Evolutionary conservation across 352 stramenopile genomes (phyloP).

Genomic region (Phytopythium cucurbitacearum): DNA sequence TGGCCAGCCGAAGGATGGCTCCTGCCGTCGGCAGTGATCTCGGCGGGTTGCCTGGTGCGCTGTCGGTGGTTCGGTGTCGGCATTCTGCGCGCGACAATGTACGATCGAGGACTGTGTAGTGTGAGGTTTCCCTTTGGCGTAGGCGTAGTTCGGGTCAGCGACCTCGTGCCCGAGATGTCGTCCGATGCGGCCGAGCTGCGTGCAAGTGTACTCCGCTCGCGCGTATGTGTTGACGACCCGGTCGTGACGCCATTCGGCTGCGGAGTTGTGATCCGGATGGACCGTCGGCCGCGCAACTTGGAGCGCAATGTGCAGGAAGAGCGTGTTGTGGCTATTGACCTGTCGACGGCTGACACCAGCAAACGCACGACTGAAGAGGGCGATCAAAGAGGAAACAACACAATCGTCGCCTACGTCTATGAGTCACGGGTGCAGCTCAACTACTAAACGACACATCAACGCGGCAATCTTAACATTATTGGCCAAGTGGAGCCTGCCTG

Average conservation of each 20-base stretch:
- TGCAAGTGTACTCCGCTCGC: conserved; percentile 13
- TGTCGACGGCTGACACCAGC: neutral
- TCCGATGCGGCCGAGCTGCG: conserved; percentile 25
- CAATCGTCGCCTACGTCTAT: neutral
- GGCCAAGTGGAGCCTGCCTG: too few species aligned
- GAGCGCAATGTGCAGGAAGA: neutral
- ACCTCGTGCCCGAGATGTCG: conserved; percentile 34
- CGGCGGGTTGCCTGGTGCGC: conserved; percentile 38
- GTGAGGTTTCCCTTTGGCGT: conserved; percentile 68
- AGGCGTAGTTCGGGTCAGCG: conserved; percentile 48
- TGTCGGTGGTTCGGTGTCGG: conserved; percentile 51
- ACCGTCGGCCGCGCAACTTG: neutral
- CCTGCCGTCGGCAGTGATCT: conserved; percentile 40
- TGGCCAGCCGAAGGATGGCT: conserved; percentile 64
- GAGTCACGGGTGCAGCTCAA: conserved; percentile 6
- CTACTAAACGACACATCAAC: neutral
- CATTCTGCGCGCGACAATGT: conserved; percentile 59
- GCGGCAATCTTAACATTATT: too few species aligned
- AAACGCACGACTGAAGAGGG: too few species aligned
- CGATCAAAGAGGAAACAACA: neutral
- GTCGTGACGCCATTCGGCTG: conserved; percentile 73
- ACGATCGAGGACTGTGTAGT: conserved; percentile 47
- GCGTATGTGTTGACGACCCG: conserved; percentile 43
- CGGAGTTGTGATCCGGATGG: conserved; percentile 35
- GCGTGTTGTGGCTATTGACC: conserved; percentile 1